Evolutionary conservation across 1,284 basidiomycete species (phyloP), one percentile per base, ranked within the genome.

Genomic region (Ganoderma multipileum): DNA sequence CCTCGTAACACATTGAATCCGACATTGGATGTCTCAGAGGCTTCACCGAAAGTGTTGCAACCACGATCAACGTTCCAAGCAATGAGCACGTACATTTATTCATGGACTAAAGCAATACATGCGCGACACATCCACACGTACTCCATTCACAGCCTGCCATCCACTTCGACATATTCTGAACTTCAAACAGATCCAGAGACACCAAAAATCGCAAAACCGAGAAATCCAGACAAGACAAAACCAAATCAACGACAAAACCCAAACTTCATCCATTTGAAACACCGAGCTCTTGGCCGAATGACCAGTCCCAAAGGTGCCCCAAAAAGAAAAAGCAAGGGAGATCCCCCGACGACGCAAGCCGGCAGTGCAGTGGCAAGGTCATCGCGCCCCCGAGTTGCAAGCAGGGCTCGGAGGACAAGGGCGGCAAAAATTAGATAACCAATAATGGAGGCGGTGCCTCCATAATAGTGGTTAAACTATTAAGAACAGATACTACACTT

Each of bases 401-500:
- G 72, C 72, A 73, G 72, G 72, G 72, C 72, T 68, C 70, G 66
- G 36, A 54, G 70, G 59, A 68, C 72, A 71, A 69, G 72, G 72
- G 72, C 72, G 68, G 67, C 72, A 73, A 73, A 73, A 73, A 73
- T 73, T 69, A 73, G 72, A 77, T 77, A 76, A 77, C 76, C 76
- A 76, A 76, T 65, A 75, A 76, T 76, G 73, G 69, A 68, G 74
- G 74, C 73, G 72, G 75, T 76, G 75, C 79, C 81, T 76, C 76
- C 81, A 83, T 89, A 89, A 89, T 89, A 89, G 87, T 87, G 87
- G 86, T 89, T 89, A 89, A 89, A 88, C 88, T 89, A 89, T 90
- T 90, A 92, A 92, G 91, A 92, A 92, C 91, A 92, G 90, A 92
- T 94, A 94, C 93, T 94, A 95, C 93, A 95, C 93, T 94, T 95